Evolutionary conservation across 352 stramenopile species (phyloP).

Genomic region (Achlya hypogyna): DNA sequence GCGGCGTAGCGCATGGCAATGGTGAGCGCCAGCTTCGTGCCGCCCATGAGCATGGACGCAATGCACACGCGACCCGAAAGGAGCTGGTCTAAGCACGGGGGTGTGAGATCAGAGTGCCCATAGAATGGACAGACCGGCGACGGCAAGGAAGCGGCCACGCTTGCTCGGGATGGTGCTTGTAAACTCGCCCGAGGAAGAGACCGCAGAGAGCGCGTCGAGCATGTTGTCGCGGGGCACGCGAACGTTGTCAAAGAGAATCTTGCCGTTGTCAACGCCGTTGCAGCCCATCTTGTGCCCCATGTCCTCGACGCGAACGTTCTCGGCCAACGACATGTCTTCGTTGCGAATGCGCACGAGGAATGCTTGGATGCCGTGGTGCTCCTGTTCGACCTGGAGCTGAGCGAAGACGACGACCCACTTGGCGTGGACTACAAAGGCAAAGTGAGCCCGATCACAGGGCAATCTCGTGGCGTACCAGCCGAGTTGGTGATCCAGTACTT

Average conservation of each 20-base stretch:
- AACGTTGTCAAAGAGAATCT: slow-evolving; percentile 67
- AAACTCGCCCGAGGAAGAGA: background rate
- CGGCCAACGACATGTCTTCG: slow-evolving; percentile 12
- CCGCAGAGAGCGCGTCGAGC: slow-evolving; percentile 38
- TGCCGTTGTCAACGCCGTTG: slow-evolving; percentile 87
- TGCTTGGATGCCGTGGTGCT: slow-evolving; percentile 85
- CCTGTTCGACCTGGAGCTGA: slow-evolving; percentile 43
- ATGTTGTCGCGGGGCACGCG: slow-evolving; percentile 68
- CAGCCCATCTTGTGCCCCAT: slow-evolving; percentile 91
- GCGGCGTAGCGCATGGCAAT: slow-evolving; percentile 20
- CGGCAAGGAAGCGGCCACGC: slow-evolving; percentile 16
- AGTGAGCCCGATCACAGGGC: background rate
- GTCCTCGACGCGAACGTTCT: slow-evolving; percentile 51
- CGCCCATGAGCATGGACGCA: slow-evolving; percentile 18
- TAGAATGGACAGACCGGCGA: background rate
- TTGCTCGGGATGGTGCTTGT: slow-evolving; percentile 9
- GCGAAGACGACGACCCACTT: slow-evolving; percentile 90
- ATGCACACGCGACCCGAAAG: slow-evolving; percentile 20
- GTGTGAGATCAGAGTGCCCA: background rate
- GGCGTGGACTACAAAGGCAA: slow-evolving; percentile 27
- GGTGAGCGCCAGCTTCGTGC: slow-evolving; percentile 12
- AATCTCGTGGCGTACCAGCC: background rate
- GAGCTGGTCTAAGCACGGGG: background rate
- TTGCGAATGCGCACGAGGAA: slow-evolving; percentile 87
- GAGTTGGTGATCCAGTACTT: slow-evolving; percentile 23